Conservation (phyloP, 192 early-diverging fungal species). For the Allomyces arbusculus region DNA sequence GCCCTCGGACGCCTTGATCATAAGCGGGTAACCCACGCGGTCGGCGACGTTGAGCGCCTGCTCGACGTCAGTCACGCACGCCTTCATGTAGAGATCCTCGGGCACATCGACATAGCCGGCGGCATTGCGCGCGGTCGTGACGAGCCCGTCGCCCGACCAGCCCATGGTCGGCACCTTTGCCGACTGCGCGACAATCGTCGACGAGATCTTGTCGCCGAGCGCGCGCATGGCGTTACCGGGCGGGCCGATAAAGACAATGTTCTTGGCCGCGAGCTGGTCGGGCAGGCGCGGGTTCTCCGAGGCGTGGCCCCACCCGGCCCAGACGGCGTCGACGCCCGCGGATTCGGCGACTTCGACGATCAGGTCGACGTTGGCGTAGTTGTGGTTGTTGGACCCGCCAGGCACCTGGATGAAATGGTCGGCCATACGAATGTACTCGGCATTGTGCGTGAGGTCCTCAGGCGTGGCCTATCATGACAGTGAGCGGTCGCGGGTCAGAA, state of each 20-base stretch:
- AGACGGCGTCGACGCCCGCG: conserved; percentile 82
- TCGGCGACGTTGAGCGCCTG: conserved; percentile 68
- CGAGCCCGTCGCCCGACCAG: conserved; percentile 82
- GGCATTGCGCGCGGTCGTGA: conserved; percentile 40
- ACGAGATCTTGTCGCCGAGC: conserved; percentile 98
- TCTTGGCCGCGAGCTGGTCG: conserved; percentile 64
- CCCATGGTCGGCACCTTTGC: conserved; percentile 90
- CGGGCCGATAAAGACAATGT: conserved; percentile 89
- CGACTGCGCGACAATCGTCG: conserved; percentile 94
- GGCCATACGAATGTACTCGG: conserved; percentile 98
- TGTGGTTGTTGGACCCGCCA: conserved; percentile 94
- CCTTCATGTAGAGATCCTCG: conserved; percentile 53
- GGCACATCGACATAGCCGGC: conserved; percentile 62
- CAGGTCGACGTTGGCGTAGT: conserved; percentile 95
- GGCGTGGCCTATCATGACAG: conserved; percentile 40
- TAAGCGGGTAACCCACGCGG: conserved; percentile 87
- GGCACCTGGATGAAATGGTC: conserved; percentile 98
- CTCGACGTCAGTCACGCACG: conserved; percentile 66
- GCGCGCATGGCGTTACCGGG: conserved; percentile 91
- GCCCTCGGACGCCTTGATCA: conserved; percentile 98
- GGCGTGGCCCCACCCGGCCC: conserved; percentile 98
- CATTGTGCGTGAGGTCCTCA: conserved; percentile 90
- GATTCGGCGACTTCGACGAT: conserved; percentile 97
- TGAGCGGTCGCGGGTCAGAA: neutral
- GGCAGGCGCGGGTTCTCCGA: conserved; percentile 94